Evolutionary conservation across 2,329 filamentous ascomycete species (phyloP), one percentile per base, ranked within the genome.

Genomic region (Hypoxylon sp.): DNA sequence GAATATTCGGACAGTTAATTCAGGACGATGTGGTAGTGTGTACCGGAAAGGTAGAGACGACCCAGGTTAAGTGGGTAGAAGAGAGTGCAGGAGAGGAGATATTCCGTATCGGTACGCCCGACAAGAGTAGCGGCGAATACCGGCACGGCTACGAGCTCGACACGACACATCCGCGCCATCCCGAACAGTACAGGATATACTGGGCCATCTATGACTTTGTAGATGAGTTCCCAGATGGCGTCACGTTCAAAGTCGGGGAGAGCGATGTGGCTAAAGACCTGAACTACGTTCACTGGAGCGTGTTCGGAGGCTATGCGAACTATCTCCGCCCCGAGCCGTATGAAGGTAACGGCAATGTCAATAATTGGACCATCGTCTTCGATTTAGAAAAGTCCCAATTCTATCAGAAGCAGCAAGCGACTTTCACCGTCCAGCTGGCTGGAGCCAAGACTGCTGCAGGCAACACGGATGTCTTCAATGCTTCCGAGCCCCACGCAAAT

Each of bases 271-370:
- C 77, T 0, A 75, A 78, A 10, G 86, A 89, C 71, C 80, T 89
- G 66, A 91, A 91, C 76, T 90, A 90, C 61, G 85, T 90, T 3
- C 89, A 91, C 74, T 91, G 88, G 89, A 86, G 84, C 62, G 87
- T 88, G 7, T 90, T 89, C 71, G 88, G 88, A 1, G 85, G 86
- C 5, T 79, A 85, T 29, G 86, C 80, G 1, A 85, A 88, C 75
- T 82, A 76, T 13, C 58, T 81, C 2, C 80, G 86, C 0, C 76
- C 80, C 0, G 78, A 82, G 48, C 76, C 81, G 4, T 83, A 84
- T 54, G 78, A 80, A 17, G 70, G 69, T 19, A 82, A 82, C 68
- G 77, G 79, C 21, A 77, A 83, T 56, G 82, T 88, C 27, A 88
- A 88, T 75, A 88, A 89, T 75, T 89, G 87, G 88, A 89, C 85